phyloP scores from a whole-genome alignment of 495 filamentous ascomycete species.

The Trichoderma virens region DNA sequence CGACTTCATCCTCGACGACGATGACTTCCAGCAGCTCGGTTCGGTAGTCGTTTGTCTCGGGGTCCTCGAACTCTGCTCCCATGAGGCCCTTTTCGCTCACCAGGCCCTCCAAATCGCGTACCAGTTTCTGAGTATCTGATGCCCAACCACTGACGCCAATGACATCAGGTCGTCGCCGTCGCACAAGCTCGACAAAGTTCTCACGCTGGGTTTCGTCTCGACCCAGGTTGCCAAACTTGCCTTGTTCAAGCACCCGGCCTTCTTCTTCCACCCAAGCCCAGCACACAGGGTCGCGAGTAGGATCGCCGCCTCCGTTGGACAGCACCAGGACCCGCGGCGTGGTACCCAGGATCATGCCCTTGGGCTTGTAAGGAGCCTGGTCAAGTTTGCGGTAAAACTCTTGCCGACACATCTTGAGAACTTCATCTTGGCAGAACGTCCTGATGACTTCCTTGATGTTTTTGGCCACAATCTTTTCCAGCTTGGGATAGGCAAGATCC shows the following conservation, averaged over 20 bases:
- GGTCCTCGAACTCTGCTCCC: slow-evolving; percentile 63
- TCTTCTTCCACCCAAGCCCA: slow-evolving; percentile 94
- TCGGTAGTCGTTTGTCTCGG: slow-evolving; percentile 52
- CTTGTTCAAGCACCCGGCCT: slow-evolving; percentile 77
- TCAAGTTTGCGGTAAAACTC: slow-evolving; percentile 82
- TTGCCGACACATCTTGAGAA: slow-evolving; percentile 73
- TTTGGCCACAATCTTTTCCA: slow-evolving; percentile 78
- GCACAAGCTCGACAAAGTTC: slow-evolving; percentile 63
- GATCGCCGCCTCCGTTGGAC: slow-evolving; percentile 71
- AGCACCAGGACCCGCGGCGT: slow-evolving; percentile 78
- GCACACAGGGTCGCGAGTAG: slow-evolving; percentile 67
- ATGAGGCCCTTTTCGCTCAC: slow-evolving; percentile 66
- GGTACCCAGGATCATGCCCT: slow-evolving; percentile 85
- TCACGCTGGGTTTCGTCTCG: slow-evolving; percentile 60
- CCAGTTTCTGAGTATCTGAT: slow-evolving; percentile 75
- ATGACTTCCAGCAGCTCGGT: slow-evolving; percentile 75
- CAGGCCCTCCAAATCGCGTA: slow-evolving; percentile 67
- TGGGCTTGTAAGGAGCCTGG: slow-evolving; percentile 91
- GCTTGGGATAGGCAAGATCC: slow-evolving; percentile 68
- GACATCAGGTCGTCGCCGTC: slow-evolving; percentile 77
- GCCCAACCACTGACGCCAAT: slow-evolving; percentile 87
- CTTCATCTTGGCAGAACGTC: slow-evolving; percentile 82
- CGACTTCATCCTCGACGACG: slow-evolving; percentile 92
- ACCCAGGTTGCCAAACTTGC: slow-evolving; percentile 71
- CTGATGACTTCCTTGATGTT: slow-evolving; percentile 89